Base-by-base conservation (phyloP, 495 filamentous ascomycete species). In the Penicillium fimorum region DNA sequence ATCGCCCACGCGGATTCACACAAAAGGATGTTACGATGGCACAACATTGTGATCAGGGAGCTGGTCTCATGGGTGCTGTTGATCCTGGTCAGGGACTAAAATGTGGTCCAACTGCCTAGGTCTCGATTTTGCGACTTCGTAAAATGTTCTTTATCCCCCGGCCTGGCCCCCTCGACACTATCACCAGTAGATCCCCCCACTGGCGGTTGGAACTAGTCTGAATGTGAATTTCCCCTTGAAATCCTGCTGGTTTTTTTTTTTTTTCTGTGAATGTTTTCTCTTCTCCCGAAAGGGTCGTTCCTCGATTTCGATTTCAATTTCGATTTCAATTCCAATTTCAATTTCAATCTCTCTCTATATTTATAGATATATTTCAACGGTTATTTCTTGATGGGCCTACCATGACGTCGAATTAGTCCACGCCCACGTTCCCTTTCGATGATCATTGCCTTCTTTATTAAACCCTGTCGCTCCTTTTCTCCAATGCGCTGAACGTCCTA, bases 1-100 rank as follows among this genome's bases (percentile, higher is more conserved):
- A 92, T 70, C 76, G 76, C 43, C 87, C 86, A 9, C 75, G 77
- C 20, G 88, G 89, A n/a, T 76, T 92, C n/a, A 86, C 85, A 0
- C 56, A 71, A 24, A 86, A 86, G 58, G 89, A 92, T 63, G 67
- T 87, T 37, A 66, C 77, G 15, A 78, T 91, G 71, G 89, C 89
- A 1, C 69, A 67, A 40, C 78, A 82, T 55, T 91, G 89, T 68
- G 87, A 91, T 65, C 64, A 78, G 52, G 76, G 83, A 27, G 75
- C 76, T 44, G 70, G 59, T 25, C 43, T 71, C 51, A 71, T 77
- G 59, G 73, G 75, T 8, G 67, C 68, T 0, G 75, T 78, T 40
- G 67, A 72, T 24, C 15, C 70, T 38, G 65, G 55, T 7, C 63
- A 77, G 45, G 69, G 71, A 10, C 53, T 65, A 51, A 78, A 77